Evolutionary conservation across 2,329 filamentous ascomycete genomes (phyloP), one percentile per base, ranked within the genome.

Genomic region (Bipolaris victoriae): DNA sequence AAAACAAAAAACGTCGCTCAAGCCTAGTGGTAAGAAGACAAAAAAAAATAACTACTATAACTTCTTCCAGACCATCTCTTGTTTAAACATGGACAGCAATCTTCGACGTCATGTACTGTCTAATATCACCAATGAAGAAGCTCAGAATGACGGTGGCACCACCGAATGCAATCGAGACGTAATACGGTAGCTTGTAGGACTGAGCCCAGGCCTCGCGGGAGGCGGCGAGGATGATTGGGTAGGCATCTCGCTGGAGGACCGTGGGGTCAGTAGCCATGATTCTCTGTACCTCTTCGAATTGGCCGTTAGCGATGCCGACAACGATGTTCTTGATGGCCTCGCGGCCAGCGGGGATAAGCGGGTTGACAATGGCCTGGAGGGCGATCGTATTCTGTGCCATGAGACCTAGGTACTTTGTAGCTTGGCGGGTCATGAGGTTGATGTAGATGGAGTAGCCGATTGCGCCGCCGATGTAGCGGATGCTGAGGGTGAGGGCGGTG

Each of bases 401-500:
- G 10, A 64, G 55, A 2, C 57, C 64, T 1, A 68, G 61, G 22
- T 69, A 64, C 6, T 59, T 51, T 13, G 60, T 67, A 53, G 68
- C 62, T 29, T 70, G 60, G 43, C 56, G 61, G 39, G 64, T 66
- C 58, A 77, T 76, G 16, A 77, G 61, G 56, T 76, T 76, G 41
- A 72, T 74, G 63, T 78, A 80, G 3, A 79, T 67, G n/a, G 82
- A 81, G 69, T 87, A 89, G 33, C 86, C 88, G 57, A 90, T 83
- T 11, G 84, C 82, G 29, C 88, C 88, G 45, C 88, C 88, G 35
- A 90, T 82, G 52, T 89, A 86, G 36, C 88, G 86, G 62, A 90
- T 85, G n/a, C 86, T 83, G 36, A 90, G 82, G 0, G 88, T 90
- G 20, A 91, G 78, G 5, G 88, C 87, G 1, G 87, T 84, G 44